Evolutionary conservation across 495 filamentous ascomycete genomes (phyloP), one percentile per base, ranked within the genome.

Genomic region (Beverwykella pulmonaria): DNA sequence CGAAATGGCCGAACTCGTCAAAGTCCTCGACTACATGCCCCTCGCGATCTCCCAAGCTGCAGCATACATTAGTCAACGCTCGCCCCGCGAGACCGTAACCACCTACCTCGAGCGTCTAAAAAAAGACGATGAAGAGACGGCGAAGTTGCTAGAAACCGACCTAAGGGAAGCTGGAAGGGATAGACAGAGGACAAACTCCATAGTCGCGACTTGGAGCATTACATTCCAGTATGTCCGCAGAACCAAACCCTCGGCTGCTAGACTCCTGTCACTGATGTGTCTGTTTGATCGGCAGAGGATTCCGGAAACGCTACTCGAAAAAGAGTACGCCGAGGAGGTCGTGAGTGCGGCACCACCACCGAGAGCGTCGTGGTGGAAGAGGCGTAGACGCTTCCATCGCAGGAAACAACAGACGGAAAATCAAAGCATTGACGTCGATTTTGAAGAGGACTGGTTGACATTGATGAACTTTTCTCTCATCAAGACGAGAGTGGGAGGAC

Each of bases 121-220:
- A 20, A 68, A 74, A 63, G 79, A 66, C 59, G 77, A 81, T 68
- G 32, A 64, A 44, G 74, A 76, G 26, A 75, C 65, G 72, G 65
- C 61, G 27, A 73, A 63, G 65, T 75, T 84, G 22, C 67, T 83
- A 12, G 59, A 78, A 50, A 64, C 71, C 19, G 71, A 81, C 47
- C 67, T 52, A 9, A 73, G 69, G 20, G 66, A 82, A 5, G 65
- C 74, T 32, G 75, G 79, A 34, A 70, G 81, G 70, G 82, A 83
- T 58, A 20, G 50, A 39, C 67, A 75, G 47, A 75, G 76, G 8
- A 69, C 73, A 30, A 82, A 82, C 61, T 79, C 77, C 15, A 79
- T 83, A 49, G 69, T 82, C 30, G 61, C 73, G 23, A 83, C 79
- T n/a, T 82, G 75, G 79, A 76, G 79, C 10, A 66, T 66, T 46